Base-by-base conservation (phyloP, 2,329 filamentous ascomycete species). In the Raffaelea albimanens region DNA sequence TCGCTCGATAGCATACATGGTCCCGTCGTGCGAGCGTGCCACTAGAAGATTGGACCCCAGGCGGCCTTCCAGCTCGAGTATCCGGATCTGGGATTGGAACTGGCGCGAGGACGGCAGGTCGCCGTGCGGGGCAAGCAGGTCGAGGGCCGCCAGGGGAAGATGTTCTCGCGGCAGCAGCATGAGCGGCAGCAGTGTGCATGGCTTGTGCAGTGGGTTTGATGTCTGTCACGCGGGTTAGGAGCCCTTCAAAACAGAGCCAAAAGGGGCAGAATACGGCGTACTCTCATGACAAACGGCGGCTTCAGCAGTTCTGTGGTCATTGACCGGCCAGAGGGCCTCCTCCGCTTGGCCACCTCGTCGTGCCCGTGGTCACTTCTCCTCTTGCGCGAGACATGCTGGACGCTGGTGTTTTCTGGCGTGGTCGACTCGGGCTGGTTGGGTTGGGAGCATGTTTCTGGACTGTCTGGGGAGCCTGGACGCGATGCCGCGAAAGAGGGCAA, bases 1-100 rank as follows among this genome's bases (percentile, higher is more conserved):
- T 21, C 78, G 72, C 65, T 90, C 85, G n/a, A 87, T 65, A 13
- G 74, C 82, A 59, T 79, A 84, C 0, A 77, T 53, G 33, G 67
- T 68, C 48, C 70, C 40, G 51, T 70, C 25, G 41, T 36, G 73
- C 22, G 71, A 66, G 40, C 77, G 70, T 23, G 79, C 81, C 50
- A 87, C 68, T 10, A 87, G 70, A 16, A 86, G 66, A 49, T 72
- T 73, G 19, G 67, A 71, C 49, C 73, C 73, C 56, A 78, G 70
- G n/a, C 76, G 78, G 46, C 69, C 73, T 62, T 81, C 78, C 38
- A 80, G 70, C 52, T 85, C 81, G 50, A 85, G 66, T 48, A 82
- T 76, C 52, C 77, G 76, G 55, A 85, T 71, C 53, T 74, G 70
- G 8, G 78, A 77, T 55, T 82, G 77, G 59, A 79, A 84, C 41